Evolutionary conservation across 495 filamentous ascomycete species (phyloP).

Genomic region (Penicillium longicatenatum): DNA sequence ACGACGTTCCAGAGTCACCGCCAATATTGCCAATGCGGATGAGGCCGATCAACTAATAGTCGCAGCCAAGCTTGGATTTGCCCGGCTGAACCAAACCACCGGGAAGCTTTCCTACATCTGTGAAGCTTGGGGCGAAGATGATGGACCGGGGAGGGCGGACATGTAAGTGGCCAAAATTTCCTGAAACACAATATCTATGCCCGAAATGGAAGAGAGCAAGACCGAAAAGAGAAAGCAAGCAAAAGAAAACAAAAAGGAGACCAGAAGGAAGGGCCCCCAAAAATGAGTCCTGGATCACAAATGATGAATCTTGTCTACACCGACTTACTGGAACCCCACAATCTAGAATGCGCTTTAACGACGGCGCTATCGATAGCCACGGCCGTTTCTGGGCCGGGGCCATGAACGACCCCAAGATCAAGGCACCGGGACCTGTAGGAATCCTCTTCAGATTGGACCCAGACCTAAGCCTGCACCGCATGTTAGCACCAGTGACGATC

Average conservation of each 20-base stretch:
- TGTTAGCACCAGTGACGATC: conserved; percentile 69
- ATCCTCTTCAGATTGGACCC: conserved; percentile 65
- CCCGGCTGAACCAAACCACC: conserved; percentile 68
- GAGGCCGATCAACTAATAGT: conserved; percentile 67
- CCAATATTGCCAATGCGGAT: conserved; percentile 68
- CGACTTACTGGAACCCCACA: conserved; percentile 16
- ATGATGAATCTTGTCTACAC: conserved; percentile 1
- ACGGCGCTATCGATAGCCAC: conserved; percentile 77
- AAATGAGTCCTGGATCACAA: conserved; percentile 1
- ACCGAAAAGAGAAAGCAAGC: neutral
- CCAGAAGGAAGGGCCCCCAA: neutral
- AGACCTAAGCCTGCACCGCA: conserved; percentile 59
- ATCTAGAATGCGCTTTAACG: conserved; percentile 66
- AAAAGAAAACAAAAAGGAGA: neutral
- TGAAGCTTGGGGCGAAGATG: conserved; percentile 54
- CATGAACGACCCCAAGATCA: conserved; percentile 72
- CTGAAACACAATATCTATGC: neutral
- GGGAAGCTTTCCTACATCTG: conserved; percentile 63
- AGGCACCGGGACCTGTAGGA: conserved; percentile 44
- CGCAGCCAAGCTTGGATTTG: conserved; percentile 81
- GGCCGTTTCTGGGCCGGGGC: conserved; percentile 88
- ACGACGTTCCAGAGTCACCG: conserved; percentile 62
- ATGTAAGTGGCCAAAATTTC: conserved; percentile 33
- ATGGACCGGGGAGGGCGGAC: conserved; percentile 48
- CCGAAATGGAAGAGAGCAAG: neutral